A percentile compares a stretch with the other conserved stretches of the same genome.
Evolutionary conservation across 805 yeast species (phyloP).

Genomic region (Brettanomyces custersianus): DNA sequence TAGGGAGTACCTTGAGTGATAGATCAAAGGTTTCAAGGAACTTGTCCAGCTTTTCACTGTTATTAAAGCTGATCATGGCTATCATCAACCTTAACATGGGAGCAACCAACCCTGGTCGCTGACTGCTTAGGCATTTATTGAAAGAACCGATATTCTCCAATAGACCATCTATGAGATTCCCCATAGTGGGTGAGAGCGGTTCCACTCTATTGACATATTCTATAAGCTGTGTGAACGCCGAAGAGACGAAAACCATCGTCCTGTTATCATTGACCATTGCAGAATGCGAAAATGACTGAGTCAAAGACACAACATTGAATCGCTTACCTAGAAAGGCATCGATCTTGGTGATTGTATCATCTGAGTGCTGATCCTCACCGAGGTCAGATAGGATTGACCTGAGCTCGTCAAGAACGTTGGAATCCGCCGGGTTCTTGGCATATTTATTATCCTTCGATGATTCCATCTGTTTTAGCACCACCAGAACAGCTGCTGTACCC

Average conservation of each 20-base stretch:
- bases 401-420: constrained; percentile 10
- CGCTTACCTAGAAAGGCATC: constrained; percentile 22
- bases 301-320: constrained; percentile 24
- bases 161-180: constrained; percentile 42
- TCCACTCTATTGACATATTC: constrained; percentile 12
- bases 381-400: constrained; percentile 12
- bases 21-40: constrained; percentile 64
- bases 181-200: constrained; percentile 18
- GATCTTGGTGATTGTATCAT: constrained; percentile 13
- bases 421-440: constrained; percentile 11
- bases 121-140: constrained; percentile 55
- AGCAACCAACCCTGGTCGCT: constrained; percentile 48
- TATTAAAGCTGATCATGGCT: constrained; percentile 39
- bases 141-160: constrained; percentile 45
- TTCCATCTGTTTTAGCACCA: too few species aligned
- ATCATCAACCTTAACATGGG: constrained; percentile 53
- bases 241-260: constrained; percentile 36
- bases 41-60: constrained; percentile 44
- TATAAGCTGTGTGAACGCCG: constrained; percentile 30
- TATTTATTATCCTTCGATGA: constrained; percentile 12
- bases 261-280: constrained; percentile 44
- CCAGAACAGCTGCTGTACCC: too few species aligned
- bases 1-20: constrained; percentile 50
- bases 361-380: constrained; percentile 3
- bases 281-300: constrained; percentile 33